phyloP scores from a whole-genome alignment of 2,329 filamentous ascomycete species.

The Cercospora zeina region DNA sequence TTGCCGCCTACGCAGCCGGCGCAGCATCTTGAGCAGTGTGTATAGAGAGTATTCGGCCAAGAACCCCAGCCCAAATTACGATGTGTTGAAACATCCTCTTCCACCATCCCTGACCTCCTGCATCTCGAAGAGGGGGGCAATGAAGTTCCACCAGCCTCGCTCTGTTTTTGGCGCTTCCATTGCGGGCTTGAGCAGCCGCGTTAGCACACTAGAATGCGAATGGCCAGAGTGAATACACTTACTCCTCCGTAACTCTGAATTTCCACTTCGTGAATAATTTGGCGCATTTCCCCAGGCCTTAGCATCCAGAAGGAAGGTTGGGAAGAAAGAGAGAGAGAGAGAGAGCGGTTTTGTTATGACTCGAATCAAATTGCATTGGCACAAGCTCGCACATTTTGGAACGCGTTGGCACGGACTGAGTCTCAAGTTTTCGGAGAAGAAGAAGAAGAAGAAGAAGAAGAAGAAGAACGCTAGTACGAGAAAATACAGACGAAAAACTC shows the following conservation, averaged over 20 bases:
- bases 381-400: neutral
- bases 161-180: too few species aligned
- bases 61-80: too few species aligned
- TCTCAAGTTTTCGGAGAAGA: neutral
- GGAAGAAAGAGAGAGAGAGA: neutral
- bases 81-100: too few species aligned
- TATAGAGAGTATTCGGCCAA: too few species aligned
- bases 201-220: neutral
- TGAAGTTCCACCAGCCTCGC: too few species aligned
- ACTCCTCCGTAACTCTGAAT: neutral
- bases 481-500: neutral
- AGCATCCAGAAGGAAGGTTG: neutral
- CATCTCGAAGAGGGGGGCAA: too few species aligned
- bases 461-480: neutral
- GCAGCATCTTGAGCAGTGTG: conserved; percentile 13
- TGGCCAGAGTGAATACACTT: too few species aligned
- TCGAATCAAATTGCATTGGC: neutral
- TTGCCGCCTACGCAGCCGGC: conserved; percentile 3
- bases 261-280: neutral
- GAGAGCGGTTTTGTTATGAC: neutral
- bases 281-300: neutral
- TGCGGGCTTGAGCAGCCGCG: too few species aligned
- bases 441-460: too few species aligned
- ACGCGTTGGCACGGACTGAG: neutral
- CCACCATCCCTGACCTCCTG: too few species aligned